phyloP scores from a whole-genome alignment of 768 basidiomycete species.

The Serendipita indica region DNA sequence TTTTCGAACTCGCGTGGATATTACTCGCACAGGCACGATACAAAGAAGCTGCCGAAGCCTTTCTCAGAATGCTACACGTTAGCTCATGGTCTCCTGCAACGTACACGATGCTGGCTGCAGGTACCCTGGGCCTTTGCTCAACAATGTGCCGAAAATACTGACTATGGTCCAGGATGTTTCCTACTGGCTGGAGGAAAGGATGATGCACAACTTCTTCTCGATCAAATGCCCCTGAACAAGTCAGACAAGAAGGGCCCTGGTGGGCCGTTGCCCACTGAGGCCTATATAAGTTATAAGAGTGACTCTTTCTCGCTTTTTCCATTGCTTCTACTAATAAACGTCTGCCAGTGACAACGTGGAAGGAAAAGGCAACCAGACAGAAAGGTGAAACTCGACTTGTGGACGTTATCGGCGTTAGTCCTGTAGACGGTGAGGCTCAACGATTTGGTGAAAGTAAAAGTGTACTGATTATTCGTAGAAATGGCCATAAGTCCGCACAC shows the following conservation, averaged over 20 bases:
- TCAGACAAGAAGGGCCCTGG: constrained; percentile 47
- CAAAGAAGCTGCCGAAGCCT: constrained; percentile 50
- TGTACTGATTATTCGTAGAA: constrained; percentile 31
- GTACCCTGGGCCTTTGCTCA: too few relatives aligned
- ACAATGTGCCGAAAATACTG: not conserved
- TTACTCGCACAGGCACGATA: constrained; percentile 49
- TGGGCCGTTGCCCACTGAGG: constrained; percentile 60
- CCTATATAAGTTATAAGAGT: constrained; percentile 67
- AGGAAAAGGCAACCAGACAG: constrained; percentile 43
- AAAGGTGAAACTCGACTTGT: constrained; percentile 34
- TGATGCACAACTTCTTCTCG: constrained; percentile 46
- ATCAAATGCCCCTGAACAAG: constrained; percentile 44
- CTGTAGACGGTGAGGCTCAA: constrained; percentile 45
- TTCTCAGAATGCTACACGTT: constrained; percentile 45
- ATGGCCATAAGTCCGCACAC: constrained; percentile 45
- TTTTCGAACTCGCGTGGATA: constrained; percentile 70
- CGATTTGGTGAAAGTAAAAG: not conserved
- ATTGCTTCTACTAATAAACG: not conserved
- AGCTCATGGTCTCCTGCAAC: constrained; percentile 69
- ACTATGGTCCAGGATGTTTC: constrained; percentile 37
- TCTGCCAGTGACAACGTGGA: constrained; percentile 60
- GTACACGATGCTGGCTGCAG: constrained; percentile 65
- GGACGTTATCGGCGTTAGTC: constrained; percentile 45
- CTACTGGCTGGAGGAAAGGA: constrained; percentile 39
- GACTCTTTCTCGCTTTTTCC: constrained; percentile 17